Evolutionary conservation across 768 basidiomycete genomes (phyloP), one percentile per base, ranked within the genome.

Genomic region (Boletus rubropictus): DNA sequence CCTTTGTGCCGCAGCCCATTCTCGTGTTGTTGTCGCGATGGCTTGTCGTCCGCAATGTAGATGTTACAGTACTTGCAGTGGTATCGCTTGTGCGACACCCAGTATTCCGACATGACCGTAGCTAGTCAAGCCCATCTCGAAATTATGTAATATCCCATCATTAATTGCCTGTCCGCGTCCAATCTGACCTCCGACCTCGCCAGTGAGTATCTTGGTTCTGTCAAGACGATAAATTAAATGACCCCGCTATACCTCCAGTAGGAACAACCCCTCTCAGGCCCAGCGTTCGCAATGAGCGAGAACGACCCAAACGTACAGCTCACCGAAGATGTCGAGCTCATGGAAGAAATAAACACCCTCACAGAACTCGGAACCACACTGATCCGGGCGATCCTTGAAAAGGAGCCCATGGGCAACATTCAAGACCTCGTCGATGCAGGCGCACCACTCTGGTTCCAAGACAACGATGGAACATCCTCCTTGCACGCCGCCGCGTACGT

Each of bases 41-140:
- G 87, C 9, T 75, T 90, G 74, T 99, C 95, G 6, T 99, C 96
- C 43, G 92, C 80, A 51, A 99, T 97, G 72, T 85, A 97, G 53
- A 91, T 92, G 42, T 92, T 88, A 72, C 96, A 98, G 73, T 97
- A 97, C 64, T 93, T 92, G 82, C 93, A 96, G 63, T 80, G 87
- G 69, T 94, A 95, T 57, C 82, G 86, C 69, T 93, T 92, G 65
- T 88, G 82, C 21, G 89, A 89, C 52, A 93, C 85, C 90, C 91
- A 94, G 65, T 32, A 32, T n/a, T 32, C 31, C 5, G 31, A 32
- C 31, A 32, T 32, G 31, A n/a, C 14, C 12, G 31, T 56, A 31
- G 40, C 41, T 29, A 11, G 40, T 40, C 46, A 51, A 57, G 27
- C 18, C 18, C 4, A 14, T 12, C 28, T 6, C 2, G 5, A 1